Percentiles rank a stretch among this genome's conserved stretches.
Evolutionary conservation across 179 eudicot species (phyloP).

Genomic region (Camellia oleifera): DNA sequence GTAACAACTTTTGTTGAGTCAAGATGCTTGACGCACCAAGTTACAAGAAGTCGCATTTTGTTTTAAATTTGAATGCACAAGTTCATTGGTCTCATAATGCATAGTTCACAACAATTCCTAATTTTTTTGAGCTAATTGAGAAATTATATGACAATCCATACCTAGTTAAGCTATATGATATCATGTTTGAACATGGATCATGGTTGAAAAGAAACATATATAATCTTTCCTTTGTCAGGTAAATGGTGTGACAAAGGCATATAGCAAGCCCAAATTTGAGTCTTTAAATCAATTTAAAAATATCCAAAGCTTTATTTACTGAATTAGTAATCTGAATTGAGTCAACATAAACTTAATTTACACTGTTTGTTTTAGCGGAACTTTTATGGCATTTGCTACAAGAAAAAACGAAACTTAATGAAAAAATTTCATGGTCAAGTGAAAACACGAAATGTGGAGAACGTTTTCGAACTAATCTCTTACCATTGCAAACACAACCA

Average conservation of each 20-base stretch:
- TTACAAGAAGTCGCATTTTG: not conserved
- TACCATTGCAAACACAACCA: too few relatives aligned
- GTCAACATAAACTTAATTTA: too few relatives aligned
- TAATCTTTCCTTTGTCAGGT: not conserved
- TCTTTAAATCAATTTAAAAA: too few relatives aligned
- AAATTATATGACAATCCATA: not conserved
- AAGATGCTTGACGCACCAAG: not conserved
- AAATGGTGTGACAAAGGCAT: not conserved
- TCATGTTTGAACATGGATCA: not conserved
- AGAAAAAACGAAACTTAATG: too few relatives aligned
- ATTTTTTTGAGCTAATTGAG: not conserved
- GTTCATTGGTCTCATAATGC: not conserved
- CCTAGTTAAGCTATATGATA: not conserved
- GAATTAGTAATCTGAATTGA: too few relatives aligned
- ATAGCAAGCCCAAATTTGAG: not conserved
- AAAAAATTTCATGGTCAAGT: too few relatives aligned
- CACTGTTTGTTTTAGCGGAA: too few relatives aligned
- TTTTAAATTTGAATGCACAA: not conserved
- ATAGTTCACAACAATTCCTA: not conserved
- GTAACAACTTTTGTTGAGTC: too few relatives aligned
- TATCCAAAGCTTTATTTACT: too few relatives aligned
- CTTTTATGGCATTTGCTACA: too few relatives aligned
- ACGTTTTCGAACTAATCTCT: too few relatives aligned
- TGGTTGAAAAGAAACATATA: not conserved
- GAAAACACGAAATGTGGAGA: too few relatives aligned